Conservation (phyloP, 805 yeast species). For the Yueomyces sp. region DNA sequence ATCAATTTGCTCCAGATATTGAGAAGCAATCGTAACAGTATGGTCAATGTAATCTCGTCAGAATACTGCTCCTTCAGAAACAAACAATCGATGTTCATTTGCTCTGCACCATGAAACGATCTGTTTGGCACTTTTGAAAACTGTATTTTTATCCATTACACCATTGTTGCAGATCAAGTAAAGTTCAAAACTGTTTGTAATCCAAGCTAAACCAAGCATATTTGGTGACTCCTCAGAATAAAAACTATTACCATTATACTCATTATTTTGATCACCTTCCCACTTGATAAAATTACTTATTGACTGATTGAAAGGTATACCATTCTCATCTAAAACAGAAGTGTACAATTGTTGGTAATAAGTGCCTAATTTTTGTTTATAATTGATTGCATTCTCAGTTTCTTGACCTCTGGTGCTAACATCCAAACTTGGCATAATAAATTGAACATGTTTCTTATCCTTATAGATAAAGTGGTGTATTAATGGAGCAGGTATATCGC, state of each 20-base stretch:
- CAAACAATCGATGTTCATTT: slow-evolving; percentile 57
- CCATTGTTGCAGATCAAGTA: slow-evolving; percentile 42
- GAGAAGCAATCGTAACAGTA: background rate
- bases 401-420: background rate
- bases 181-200: slow-evolving; percentile 47
- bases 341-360: slow-evolving; percentile 18
- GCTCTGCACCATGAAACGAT: slow-evolving; percentile 67
- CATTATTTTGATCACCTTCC: slow-evolving; percentile 10
- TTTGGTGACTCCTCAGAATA: slow-evolving; percentile 10
- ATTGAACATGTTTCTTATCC: slow-evolving; percentile 48
- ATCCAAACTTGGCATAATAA: slow-evolving; percentile 19
- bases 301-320: slow-evolving; percentile 23
- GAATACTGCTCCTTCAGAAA: slow-evolving; percentile 60
- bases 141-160: slow-evolving; percentile 40
- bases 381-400: slow-evolving; percentile 5
- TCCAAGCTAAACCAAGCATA: slow-evolving; percentile 37
- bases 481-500: slow-evolving; percentile 40
- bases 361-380: slow-evolving; percentile 13
- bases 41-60: slow-evolving; percentile 8
- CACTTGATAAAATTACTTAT: slow-evolving; percentile 35
- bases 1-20: background rate
- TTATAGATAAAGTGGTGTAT: slow-evolving; percentile 76
- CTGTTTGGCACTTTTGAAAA: slow-evolving; percentile 44
- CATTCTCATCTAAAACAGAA: slow-evolving; percentile 12
- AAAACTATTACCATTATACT: slow-evolving; percentile 1